Base-by-base conservation (phyloP, 345 rosid species). In the Raphanus sativus region DNA sequence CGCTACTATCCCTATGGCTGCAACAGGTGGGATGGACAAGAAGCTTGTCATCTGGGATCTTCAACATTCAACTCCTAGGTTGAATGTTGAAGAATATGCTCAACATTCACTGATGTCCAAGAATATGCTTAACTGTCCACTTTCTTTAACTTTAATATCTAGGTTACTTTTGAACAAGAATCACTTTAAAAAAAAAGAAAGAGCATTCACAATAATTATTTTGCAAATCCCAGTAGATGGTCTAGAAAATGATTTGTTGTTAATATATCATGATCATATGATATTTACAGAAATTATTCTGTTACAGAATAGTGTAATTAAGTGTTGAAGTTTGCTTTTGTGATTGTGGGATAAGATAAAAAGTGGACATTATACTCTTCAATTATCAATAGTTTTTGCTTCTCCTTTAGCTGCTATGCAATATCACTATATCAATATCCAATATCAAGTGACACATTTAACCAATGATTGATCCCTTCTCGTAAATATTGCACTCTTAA, bases 41-140 rank as follows among this genome's bases (percentile, higher is more conserved):
- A n/a, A n/a, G n/a, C n/a, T n/a, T n/a, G n/a, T 81, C 89, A n/a
- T 86, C 75, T 45, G n/a, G 96, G 98, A 92, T 83, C 81, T 89
- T 59, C 91, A 91, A 63, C 81, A 82, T 83, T 92, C 94, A n/a
- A 79, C 79, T 12, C 86, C 96, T 12, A 89, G 96, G 13, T 79
- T 81, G n/a, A n/a, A n/a, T n/a, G n/a, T n/a, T n/a, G n/a, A n/a
- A n/a, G n/a, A n/a, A n/a, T n/a, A n/a, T n/a, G n/a, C n/a, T n/a
- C n/a, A n/a, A n/a, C n/a, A 50, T n/a, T n/a, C 55, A 50, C 55
- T n/a, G n/a, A n/a, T n/a, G n/a, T n/a, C n/a, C n/a, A n/a, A n/a
- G n/a, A n/a, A n/a, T n/a, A n/a, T n/a, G n/a, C 66, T 32, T 15
- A 62, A 3, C 42, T 8, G 17, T 62, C 66, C 25, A 62, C 12